Base-by-base conservation (phyloP, 305 asterid genomes). In the Fraxinus platypoda region DNA sequence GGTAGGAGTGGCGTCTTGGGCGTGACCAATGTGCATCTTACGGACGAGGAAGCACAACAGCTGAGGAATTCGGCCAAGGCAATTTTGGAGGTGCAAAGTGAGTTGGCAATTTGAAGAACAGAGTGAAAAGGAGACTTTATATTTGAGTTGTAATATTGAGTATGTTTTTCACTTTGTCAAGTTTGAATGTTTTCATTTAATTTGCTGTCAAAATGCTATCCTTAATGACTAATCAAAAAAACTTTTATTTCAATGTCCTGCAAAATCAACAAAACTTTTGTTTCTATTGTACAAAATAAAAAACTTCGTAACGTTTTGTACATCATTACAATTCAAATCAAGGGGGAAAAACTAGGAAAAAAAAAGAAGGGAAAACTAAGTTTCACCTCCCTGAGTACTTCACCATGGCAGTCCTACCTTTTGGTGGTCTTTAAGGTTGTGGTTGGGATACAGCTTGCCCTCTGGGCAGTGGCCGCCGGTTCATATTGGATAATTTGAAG, bases 1-100 rank as follows among this genome's bases (percentile, higher is more conserved):
- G 96, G 97, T 0, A 82, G 91, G 41, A 82, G 85, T 7, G 98
- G 98, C 0, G 92, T 92, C 6, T 34, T 94, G 90, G 98, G 98
- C 2, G 93, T 94, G 6, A 81, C 96, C 68, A 93, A 91, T 73
- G 88, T 92, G 81, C 97, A 94, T 80, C 90, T 94, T 68, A 94
- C 93, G n/a, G 95, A 94, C 1, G 93, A 87, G 82, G 98, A 94
- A 85, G 86, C 85, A 0, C 79, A 89, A 43, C 90, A 86, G 80
- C 97, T 94, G 0, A 89, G 87, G 90, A 84, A 80, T 68, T 91
- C 98, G 9, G 97, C 98, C 74, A 80, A 73, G 74, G 88, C 96
- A 71, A 92, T 94, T 80, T 70, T 93, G 43, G 93, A 93, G 80
- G 92, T 93, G 84, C 98, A 94, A 71, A 90, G 84, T 80, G 91